Evolutionary conservation across 768 basidiomycete genomes (phyloP), one percentile per base, ranked within the genome.

Genomic region (Pleurotus ostreatus): DNA sequence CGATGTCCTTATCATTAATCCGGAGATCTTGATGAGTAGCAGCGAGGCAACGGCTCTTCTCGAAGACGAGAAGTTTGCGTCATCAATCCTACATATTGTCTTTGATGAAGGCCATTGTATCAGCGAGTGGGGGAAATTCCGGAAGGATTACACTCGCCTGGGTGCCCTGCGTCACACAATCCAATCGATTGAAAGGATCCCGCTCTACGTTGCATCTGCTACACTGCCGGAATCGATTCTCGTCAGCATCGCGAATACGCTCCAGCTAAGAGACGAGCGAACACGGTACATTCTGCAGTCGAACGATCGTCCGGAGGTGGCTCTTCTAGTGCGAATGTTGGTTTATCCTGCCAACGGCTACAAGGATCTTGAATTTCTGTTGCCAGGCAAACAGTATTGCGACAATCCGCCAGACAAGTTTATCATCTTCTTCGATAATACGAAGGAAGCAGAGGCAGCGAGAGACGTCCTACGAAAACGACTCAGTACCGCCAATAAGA

Each of bases 381-480:
- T 64, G 11, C 57, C 53, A 22, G n/a, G 38, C 1, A 43, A 49
- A 26, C 59, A 45, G 55, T 51, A 22, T 18, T 55, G 54, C 25
- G 23, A 16, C n/a, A 51, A 20, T 45, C 53, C 55, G 13, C 59
- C 40, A 16, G 40, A 16, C 45, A 60, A 61, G 16, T 68, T 66
- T 52, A 55, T 70, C 1, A 57, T 70, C 15, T 69, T 69, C 59
- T 67, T 68, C 47, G 61, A 71, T 48, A 60, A 58, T 23, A 67
- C 59, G 16, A 56, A 49, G 9, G 64, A 68, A 13, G 44, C 62
- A 0, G 62, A 61, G 22, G 38, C 30, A 3, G 65, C 62, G 1
- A 39, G 46, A 15, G 37, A 52, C 12, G 55, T 52, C 55, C 61
- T 70, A 2, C 57, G 46, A 2, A 57, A n/a, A 3, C 57, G 26